Evolutionary conservation across 2,329 filamentous ascomycete genomes (phyloP), one percentile per base, ranked within the genome.

Genomic region (Monilinia vaccinii-corymbosi): DNA sequence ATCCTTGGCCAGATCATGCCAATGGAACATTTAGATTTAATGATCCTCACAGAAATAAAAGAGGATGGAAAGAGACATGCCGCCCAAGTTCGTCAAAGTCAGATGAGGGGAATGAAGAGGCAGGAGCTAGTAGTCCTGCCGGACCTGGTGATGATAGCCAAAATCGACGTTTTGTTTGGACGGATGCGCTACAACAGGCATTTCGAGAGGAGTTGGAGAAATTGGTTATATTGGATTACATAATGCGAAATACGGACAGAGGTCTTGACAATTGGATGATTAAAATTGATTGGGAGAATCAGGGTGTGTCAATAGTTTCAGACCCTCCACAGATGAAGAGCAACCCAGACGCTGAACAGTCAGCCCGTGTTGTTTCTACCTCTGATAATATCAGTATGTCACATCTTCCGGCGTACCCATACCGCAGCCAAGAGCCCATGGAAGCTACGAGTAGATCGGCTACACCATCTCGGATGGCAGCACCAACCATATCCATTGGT

Each of bases 231-330:
- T 75, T 99, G 65, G 94, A 99, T 75, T 99, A 99, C 72, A 96
- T 99, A 64, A 99, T 99, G 94, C 85, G 94, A 61, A 99, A 99
- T 71, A 99, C 94, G 1, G 94, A 99, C 73, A 84, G 94, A 75
- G 94, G 94, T 1, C 78, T 97, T 60, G 94, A 99, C 73, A 99
- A 99, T 69, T 99, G 94, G 94, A 99, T 99, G 94, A 91, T 99
- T 71, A 94, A 91, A 73, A 89, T 99, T 36, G 92, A 99, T 73
- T 90, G 86, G 80, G 83, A 91, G 67, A 85, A 82, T 3, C 85
- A 94, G 69, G 83, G 88, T 68, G 93, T 94, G 14, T 90, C 88
- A 9, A 90, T 99, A 65, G 86, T 88, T 18, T 91, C 91, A 0
- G 91, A 97, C 62, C 90, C 92, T 13, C 76, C 82, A 48, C 81